Conservation (phyloP, 2,329 filamentous ascomycete genomes). For the Chaetothyriales sp. region DNA sequence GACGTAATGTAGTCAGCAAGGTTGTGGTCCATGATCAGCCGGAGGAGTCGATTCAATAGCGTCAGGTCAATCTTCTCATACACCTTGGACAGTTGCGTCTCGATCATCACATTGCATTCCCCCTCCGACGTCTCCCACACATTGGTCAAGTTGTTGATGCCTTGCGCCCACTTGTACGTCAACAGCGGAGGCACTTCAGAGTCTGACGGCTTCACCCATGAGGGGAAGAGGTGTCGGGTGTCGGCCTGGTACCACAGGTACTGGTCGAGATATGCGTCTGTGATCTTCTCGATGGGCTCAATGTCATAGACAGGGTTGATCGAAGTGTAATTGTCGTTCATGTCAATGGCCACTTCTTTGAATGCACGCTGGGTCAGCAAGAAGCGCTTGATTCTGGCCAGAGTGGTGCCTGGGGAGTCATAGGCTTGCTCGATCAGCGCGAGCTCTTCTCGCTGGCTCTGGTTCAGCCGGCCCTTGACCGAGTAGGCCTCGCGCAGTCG, state of each 20-base stretch:
- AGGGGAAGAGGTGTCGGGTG: constrained; percentile 88
- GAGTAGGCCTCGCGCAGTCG: constrained; percentile 89
- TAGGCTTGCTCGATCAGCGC: constrained; percentile 97
- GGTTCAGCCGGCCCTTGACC: constrained; percentile 89
- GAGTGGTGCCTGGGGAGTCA: constrained; percentile 86
- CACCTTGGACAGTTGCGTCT: constrained; percentile 96
- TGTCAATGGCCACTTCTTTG: constrained; percentile 98
- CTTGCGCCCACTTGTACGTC: constrained; percentile 97
- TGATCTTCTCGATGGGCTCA: constrained; percentile 98
- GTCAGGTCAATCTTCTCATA: constrained; percentile 99
- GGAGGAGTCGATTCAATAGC: constrained; percentile 76
- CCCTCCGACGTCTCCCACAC: constrained; percentile 91
- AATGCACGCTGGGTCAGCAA: constrained; percentile 92
- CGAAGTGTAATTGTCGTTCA: constrained; percentile 99
- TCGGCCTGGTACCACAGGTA: constrained; percentile 99
- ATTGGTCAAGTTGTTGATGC: constrained; percentile 92
- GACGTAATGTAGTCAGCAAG: constrained; percentile 97
- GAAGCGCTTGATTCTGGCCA: constrained; percentile 95
- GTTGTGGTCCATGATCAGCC: constrained; percentile 98
- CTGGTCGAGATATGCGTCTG: constrained; percentile 93
- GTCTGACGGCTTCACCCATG: constrained; percentile 98
- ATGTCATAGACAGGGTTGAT: constrained; percentile 99
- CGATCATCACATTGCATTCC: constrained; percentile 96
- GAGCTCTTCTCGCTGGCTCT: constrained; percentile 92
- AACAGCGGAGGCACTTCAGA: constrained; percentile 90